Percentiles rank a stretch among this genome's conserved stretches.
Conservation (phyloP, 352 stramenopile genomes). For the Phytopythium ostracodes region DNA sequence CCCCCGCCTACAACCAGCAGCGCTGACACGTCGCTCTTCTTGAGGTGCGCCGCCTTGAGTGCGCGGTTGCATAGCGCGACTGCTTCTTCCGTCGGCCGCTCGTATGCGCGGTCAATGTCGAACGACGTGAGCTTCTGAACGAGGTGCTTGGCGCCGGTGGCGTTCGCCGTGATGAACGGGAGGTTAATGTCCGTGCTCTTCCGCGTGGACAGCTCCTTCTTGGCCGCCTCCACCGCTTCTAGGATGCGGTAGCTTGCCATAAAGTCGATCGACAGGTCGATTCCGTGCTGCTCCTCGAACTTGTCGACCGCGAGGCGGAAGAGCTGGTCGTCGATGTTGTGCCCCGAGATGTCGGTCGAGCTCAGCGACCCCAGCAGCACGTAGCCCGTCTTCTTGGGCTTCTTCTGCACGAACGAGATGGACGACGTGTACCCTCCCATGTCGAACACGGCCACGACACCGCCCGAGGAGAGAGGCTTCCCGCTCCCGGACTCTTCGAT, state of each 20-base stretch:
- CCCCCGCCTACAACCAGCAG: conserved; percentile 62
- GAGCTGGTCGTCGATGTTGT: conserved; percentile 40
- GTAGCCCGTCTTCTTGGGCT: conserved; percentile 19
- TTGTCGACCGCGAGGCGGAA: conserved; percentile 46
- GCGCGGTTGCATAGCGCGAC: conserved; percentile 28
- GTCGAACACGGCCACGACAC: conserved; percentile 58
- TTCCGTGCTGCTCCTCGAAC: conserved; percentile 50
- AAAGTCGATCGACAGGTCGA: conserved; percentile 68
- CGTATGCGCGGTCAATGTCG: conserved; percentile 42
- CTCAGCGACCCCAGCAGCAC: conserved; percentile 32
- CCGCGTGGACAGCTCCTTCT: conserved; percentile 60
- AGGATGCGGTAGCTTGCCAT: conserved; percentile 68
- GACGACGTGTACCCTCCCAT: conserved; percentile 61
- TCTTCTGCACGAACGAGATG: conserved; percentile 43
- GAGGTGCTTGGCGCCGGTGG: conserved; percentile 63
- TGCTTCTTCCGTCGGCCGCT: conserved; percentile 28
- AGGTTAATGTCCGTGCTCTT: conserved; percentile 63
- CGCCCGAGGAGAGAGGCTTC: conserved; percentile 16
- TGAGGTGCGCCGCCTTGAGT: conserved; percentile 30
- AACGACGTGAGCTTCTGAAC: conserved; percentile 58
- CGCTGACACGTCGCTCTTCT: conserved; percentile 32
- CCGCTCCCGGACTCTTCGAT: conserved; percentile 22
- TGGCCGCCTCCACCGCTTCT: conserved; percentile 64
- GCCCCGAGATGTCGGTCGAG: conserved; percentile 36
- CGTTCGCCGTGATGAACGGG: conserved; percentile 73